A percentile compares a stretch with the other conserved stretches of the same genome.
phyloP scores from a whole-genome alignment of 2,329 filamentous ascomycete genomes.

The Arthrinium puccinioides region DNA sequence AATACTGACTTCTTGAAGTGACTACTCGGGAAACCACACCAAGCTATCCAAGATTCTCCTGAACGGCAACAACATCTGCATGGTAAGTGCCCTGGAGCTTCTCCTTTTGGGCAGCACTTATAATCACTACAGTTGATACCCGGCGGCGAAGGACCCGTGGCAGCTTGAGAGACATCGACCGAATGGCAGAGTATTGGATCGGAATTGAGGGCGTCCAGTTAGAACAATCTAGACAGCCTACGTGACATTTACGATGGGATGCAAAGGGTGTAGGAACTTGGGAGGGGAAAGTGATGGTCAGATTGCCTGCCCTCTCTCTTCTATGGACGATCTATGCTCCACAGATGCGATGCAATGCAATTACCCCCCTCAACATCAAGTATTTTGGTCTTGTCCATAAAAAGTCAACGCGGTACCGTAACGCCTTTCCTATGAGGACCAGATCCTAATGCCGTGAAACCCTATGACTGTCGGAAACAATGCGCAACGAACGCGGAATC shows the following conservation, averaged over 20 bases:
- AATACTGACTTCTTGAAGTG: constrained; percentile 47
- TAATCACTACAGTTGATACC: constrained; percentile 58
- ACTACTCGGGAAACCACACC: constrained; percentile 80
- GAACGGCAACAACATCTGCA: constrained; percentile 99
- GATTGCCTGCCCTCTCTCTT: too few species aligned
- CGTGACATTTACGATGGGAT: too few species aligned
- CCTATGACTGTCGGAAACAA: background rate
- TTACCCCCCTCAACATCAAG: too few species aligned
- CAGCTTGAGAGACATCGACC: constrained; percentile 14
- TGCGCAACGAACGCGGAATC: background rate
- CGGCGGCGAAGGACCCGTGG: constrained; percentile 63
- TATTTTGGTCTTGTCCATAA: too few species aligned
- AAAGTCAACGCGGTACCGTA: too few species aligned
- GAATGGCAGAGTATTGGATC: too few species aligned
- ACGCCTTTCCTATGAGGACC: constrained; percentile 12
- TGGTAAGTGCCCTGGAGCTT: constrained; percentile 57
- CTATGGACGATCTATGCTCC: too few species aligned
- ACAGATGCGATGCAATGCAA: too few species aligned
- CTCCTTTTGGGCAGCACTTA: background rate
- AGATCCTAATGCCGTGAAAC: background rate
- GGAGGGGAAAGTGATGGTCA: too few species aligned
- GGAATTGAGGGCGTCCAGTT: too few species aligned
- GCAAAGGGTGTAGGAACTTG: too few species aligned
- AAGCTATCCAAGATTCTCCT: constrained; percentile 91
- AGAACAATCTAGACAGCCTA: too few species aligned